These are phyloP conservation scores for Schrenkiella parvula DNA, from an alignment of 345 rosid genomes.

Conservation along the genomic window DNA sequence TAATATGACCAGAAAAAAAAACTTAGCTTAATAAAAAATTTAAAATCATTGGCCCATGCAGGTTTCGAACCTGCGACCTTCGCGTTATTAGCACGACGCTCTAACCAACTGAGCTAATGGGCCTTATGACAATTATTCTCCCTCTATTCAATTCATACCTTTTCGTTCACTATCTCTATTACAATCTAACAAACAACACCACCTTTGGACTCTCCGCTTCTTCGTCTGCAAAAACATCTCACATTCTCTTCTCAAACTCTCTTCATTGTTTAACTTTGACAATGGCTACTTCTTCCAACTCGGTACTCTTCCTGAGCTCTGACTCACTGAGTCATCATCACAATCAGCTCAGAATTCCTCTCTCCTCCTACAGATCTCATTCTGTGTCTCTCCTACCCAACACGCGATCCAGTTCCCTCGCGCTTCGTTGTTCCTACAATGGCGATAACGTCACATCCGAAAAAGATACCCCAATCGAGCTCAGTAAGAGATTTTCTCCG, in stretches of 20 bases:
- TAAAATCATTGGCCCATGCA: neutral
- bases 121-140: too few species aligned
- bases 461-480: constrained; percentile 34
- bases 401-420: constrained; percentile 16
- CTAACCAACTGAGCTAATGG: constrained; percentile 35
- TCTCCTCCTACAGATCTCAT: constrained; percentile 16
- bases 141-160: too few species aligned
- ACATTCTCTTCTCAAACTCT: constrained; percentile 4
- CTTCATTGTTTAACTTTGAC: neutral
- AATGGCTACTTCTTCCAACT: constrained; percentile 34
- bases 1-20: neutral
- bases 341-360: neutral
- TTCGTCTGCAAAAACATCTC: neutral
- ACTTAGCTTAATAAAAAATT: neutral
- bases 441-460: constrained; percentile 4
- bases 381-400: constrained; percentile 16
- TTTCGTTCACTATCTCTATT: too few species aligned
- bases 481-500: neutral
- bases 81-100: constrained; percentile 96
- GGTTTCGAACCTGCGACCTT: constrained; percentile 56
- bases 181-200: neutral
- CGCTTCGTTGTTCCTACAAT: constrained; percentile 27
- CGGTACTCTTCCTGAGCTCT: constrained; percentile 15
- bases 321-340: constrained; percentile 25
- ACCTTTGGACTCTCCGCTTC: constrained; percentile 22